Evolutionary conservation across 1,284 basidiomycete species (phyloP), one percentile per base, ranked within the genome.

Genomic region (Ganoderma sinense): DNA sequence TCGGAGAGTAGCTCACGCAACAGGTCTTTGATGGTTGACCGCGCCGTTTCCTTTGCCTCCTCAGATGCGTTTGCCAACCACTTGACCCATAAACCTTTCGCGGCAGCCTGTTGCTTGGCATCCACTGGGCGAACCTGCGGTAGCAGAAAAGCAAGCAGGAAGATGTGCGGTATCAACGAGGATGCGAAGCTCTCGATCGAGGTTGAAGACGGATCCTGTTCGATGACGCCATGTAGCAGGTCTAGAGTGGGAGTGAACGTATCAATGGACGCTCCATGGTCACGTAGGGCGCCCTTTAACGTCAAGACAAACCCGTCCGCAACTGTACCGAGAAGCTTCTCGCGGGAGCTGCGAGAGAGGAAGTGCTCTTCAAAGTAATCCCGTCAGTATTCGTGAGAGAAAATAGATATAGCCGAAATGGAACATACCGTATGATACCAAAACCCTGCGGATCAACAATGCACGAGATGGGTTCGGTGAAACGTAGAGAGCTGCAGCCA

Each of bases 111-210:
- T 56, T 74, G 74, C 18, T 29, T 18, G 2, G 64, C 33, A 4
- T 72, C 73, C n/a, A 75, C 66, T 18, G 66, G 20, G 7, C 67
- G 45, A 55, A 80, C 81, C 18, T 76, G 76, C 0, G 88, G 85
- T 8, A 88, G 66, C 36, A 91, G 76, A 74, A 85, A 84, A 1
- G 81, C 85, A 48, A 87, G 81, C 7, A 88, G 64, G 72, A 87
- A 89, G 4, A 89, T 66, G 65, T 84, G 79, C 0, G 85, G 84
- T 13, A 88, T 65, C 43, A 86, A 70, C 0, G 75, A 59, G 16
- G 69, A 48, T 4, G 71, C 66, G 20, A 72, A 66, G 14, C 65
- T 56, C 7, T 14, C 65, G 18, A 65, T 67, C 31, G 62, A 73
- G 61, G 20, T 61, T 62, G 14, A 72, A 53, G 31, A 63, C 36